A percentile compares a stretch with the other conserved stretches of the same genome.
phyloP scores from a whole-genome alignment of 129 eudicot species.

The Dittrichia graveolens region DNA sequence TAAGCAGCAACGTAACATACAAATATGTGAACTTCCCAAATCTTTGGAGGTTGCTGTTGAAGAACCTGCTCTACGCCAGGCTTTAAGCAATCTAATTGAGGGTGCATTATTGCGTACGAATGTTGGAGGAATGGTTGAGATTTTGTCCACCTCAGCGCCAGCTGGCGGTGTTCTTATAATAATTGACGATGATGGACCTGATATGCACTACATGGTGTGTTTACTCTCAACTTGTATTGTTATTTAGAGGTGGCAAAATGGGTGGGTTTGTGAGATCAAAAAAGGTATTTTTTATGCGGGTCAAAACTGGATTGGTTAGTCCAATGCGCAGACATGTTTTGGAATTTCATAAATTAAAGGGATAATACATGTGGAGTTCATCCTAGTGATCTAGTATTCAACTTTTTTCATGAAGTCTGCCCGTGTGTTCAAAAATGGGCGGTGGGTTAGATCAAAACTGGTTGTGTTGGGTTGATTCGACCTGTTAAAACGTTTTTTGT shows the following conservation, averaged over 20 bases:
- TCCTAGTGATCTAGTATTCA: no score
- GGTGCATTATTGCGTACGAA: conserved; percentile 85
- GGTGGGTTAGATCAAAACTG: no score
- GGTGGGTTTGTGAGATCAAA: not conserved
- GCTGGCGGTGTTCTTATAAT: conserved; percentile 89
- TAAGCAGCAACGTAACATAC: conserved; percentile 62
- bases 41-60: conserved; percentile 74
- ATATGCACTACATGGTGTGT: conserved; percentile 96
- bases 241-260: conserved; percentile 4
- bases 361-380: no score
- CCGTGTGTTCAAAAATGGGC: no score
- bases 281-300: not conserved
- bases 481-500: no score
- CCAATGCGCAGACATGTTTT: not conserved
- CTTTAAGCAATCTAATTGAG: conserved; percentile 91
- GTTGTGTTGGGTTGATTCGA: no score
- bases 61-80: conserved; percentile 93
- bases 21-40: conserved; percentile 50
- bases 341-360: not conserved
- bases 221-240: not conserved
- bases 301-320: not conserved
- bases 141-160: conserved; percentile 70
- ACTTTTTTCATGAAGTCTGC: no score
- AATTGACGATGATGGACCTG: conserved; percentile 96
- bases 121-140: conserved; percentile 82